Evolutionary conservation across 2,329 filamentous ascomycete species (phyloP).

Genomic region (Huntiella abstrusa): DNA sequence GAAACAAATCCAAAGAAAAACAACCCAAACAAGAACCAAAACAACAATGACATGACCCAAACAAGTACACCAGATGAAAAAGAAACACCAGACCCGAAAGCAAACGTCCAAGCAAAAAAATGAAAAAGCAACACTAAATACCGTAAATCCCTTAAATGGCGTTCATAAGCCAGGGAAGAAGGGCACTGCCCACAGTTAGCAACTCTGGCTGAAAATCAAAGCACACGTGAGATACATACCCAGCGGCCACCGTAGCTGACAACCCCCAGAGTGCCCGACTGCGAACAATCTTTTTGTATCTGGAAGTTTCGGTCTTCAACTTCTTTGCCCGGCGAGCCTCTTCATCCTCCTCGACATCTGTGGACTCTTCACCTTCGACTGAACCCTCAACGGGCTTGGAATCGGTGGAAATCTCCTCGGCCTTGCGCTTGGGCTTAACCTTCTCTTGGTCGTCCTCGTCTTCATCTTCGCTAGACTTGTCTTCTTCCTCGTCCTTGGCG

Average conservation of each 20-base stretch:
- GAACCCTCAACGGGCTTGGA: constrained; percentile 21
- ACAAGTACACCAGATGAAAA: neutral
- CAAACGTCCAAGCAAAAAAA: neutral
- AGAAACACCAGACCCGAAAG: neutral
- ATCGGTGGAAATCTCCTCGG: constrained; percentile 50
- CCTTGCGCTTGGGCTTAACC: constrained; percentile 46
- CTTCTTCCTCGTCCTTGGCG: constrained; percentile 15
- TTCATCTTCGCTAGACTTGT: constrained; percentile 19
- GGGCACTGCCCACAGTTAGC: constrained; percentile 19
- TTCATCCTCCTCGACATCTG: constrained; percentile 23
- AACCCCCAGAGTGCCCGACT: constrained; percentile 73
- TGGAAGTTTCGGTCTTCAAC: constrained; percentile 58
- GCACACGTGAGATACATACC: constrained; percentile 42
- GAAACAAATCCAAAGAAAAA: constrained; percentile 1
- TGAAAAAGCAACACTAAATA: constrained; percentile 5
- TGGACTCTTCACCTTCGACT: constrained; percentile 13
- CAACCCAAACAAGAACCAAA: neutral
- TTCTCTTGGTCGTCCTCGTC: constrained; percentile 20
- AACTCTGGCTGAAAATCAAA: constrained; percentile 11
- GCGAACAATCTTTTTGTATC: constrained; percentile 72
- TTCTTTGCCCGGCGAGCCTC: constrained; percentile 48
- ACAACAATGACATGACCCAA: neutral
- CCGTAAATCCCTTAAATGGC: constrained; percentile 22
- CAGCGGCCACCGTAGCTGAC: constrained; percentile 69
- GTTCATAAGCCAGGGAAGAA: constrained; percentile 33